Base-by-base conservation (phyloP, 1,284 basidiomycete species). In the Sutorius eximius region DNA sequence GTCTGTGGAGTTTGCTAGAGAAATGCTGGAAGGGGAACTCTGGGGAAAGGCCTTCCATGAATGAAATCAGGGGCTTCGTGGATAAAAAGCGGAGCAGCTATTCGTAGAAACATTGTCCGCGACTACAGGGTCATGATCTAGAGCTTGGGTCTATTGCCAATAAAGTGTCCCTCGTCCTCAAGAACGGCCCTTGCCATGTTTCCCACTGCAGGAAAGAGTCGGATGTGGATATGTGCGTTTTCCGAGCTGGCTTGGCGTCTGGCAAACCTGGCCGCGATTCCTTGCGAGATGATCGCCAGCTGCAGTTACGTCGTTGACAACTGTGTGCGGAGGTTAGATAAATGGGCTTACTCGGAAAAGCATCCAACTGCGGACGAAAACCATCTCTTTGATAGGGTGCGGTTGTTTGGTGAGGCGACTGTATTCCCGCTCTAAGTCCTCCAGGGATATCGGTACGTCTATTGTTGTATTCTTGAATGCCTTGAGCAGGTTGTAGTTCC, bases 251-350 rank as follows among this genome's bases (percentile, higher is more conserved):
- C 94, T 73, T 96, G 94, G 9, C 91, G 84, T 45, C 86, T 79
- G 0, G 92, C 91, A 49, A 83, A 83, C 15, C 96, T 83, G 5
- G 96, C 95, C 1, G 95, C 93, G 57, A 98, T 96, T 3, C 95
- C 95, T 73, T 98, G 95, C 1, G 84, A 77, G 62, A 98, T 98
- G 57, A 98, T 84, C 0, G 93, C 83, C 37, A 92, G 74, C 88
- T 94, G 59, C 48, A 59, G 45, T 42, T 44, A 47, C 36, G 45
- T 50, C 33, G 42, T 42, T 37, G 20, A 45, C 20, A 22, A 42
- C 18, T 51, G 37, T 49, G 45, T 3, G 24, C 48, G n/a, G 24
- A 22, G 40, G 52, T 10, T 34, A 51, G 33, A 40, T 24, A 32
- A 41, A 38, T n/a, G 43, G 12, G 72, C 86, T 60, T 65, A 94